Conservation (phyloP, 805 yeast species). For the Komagataella mondaviorum region DNA sequence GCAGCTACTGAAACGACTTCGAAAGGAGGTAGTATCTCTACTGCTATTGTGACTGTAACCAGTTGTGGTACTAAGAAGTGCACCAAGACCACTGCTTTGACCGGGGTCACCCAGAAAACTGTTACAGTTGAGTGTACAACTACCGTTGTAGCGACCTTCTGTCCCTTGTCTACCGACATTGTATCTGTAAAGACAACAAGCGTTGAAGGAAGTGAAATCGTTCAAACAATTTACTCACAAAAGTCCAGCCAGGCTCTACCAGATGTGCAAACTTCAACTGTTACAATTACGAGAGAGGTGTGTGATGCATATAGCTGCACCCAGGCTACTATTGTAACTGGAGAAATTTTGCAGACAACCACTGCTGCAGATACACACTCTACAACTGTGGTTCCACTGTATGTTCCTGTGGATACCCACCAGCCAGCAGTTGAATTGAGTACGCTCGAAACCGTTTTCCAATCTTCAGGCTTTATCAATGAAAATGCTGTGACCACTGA, state of each 20-base stretch:
- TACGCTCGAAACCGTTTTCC: neutral
- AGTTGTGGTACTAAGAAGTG: neutral
- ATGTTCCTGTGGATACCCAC: neutral
- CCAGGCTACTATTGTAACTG: neutral
- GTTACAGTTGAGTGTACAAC: neutral
- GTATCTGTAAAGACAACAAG: neutral
- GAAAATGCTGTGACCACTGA: no score
- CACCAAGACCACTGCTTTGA: neutral
- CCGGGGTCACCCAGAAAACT: neutral
- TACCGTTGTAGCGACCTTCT: neutral
- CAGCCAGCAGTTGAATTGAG: neutral
- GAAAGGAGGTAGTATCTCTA: neutral
- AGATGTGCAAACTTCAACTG: neutral
- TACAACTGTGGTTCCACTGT: neutral
- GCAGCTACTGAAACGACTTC: neutral
- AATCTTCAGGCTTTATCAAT: neutral
- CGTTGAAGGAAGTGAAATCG: neutral
- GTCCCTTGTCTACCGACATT: neutral
- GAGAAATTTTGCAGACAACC: neutral
- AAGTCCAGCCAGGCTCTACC: neutral
- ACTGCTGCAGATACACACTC: neutral
- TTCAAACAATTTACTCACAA: neutral
- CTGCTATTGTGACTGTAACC: neutral
- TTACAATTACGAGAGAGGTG: neutral
- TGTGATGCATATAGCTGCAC: neutral